These are phyloP conservation scores for Thermothielavioides terrestris DNA, from an alignment of 495 filamentous ascomycete genomes.

Conservation along the genomic window DNA sequence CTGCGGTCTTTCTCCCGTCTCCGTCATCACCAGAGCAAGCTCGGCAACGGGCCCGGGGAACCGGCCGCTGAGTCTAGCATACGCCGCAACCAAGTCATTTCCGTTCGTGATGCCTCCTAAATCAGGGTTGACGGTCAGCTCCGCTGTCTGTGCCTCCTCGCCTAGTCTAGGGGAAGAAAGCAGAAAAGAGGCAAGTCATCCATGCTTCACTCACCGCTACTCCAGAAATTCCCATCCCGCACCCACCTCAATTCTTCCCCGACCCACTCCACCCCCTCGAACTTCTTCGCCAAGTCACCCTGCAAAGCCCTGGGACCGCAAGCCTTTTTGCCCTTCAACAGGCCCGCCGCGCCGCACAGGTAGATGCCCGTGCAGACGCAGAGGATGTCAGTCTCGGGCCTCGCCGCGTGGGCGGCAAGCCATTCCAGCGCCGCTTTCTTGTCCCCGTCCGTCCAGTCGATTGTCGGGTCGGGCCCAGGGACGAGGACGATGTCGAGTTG, in stretches of 20 bases:
- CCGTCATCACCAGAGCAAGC: constrained; percentile 39
- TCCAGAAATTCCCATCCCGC: constrained; percentile 54
- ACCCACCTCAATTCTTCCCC: constrained; percentile 42
- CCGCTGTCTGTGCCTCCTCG: not conserved
- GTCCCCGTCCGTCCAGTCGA: constrained; percentile 15
- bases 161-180: not conserved
- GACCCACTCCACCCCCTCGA: constrained; percentile 38
- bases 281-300: constrained; percentile 32
- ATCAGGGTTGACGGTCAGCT: not conserved
- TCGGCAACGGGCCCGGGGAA: constrained; percentile 43
- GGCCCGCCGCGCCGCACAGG: constrained; percentile 40
- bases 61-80: constrained; percentile 33
- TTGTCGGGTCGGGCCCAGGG: constrained; percentile 43
- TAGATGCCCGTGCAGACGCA: constrained; percentile 48
- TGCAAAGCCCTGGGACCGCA: constrained; percentile 48
- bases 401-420: constrained; percentile 33
- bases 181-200: not conserved
- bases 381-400: constrained; percentile 36
- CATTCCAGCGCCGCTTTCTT: constrained; percentile 37
- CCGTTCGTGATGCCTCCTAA: constrained; percentile 55
- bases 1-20: constrained; percentile 41
- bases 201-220: constrained; percentile 49
- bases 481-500: constrained; percentile 45
- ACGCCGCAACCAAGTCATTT: constrained; percentile 51
- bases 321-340: constrained; percentile 39